Base-by-base conservation (phyloP, 768 basidiomycete species). In the Chalciporus pseudorubinellus region DNA sequence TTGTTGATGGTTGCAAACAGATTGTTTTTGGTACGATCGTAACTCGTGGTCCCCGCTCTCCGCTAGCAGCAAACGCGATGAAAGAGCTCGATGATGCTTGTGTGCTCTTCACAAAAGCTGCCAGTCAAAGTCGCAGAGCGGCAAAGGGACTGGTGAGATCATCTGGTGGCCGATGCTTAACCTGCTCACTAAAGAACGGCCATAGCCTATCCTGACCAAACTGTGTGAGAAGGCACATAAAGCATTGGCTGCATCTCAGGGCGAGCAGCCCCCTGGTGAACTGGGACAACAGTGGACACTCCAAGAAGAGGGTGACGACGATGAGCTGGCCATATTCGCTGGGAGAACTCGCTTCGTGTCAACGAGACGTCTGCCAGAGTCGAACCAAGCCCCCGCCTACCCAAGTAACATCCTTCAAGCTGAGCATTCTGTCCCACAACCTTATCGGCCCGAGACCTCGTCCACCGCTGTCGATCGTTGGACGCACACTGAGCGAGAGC, bases 21-120 rank as follows among this genome's bases (percentile, higher is more conserved):
- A 77, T 89, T 10, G 84, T 91, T 14, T 86, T 91, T 59, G 90
- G 87, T 4, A 84, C 86, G 4, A 84, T 92, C 18, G 89, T 87
- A 2, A 87, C 85, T 3, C 79, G 85, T 24, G 82, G 84, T 3
- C 89, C 89, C 6, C 72, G 78, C 6, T 87, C 84, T 1, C 80
- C 84, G 0, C 64, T 91, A 11, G 89, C 89, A 0, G 67, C 75
- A 12, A 74, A 78, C 2, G 89, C 89, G 4, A 82, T 90, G 69
- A 66, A 73, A 18, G 85, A 91, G 58, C 74, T 92, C 8, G 85
- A 88, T 24, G 77, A 80, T 39, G 86, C 85, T 0, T 83, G 77
- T 52, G 64, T 79, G 14, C 70, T 90, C n/a, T 89, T 89, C 64
- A 71, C 77, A 1, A 80, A 82, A 57, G 86, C 82, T 0, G 77